Percentiles rank a stretch among this genome's conserved stretches.
Conservation (phyloP, 2,329 filamentous ascomycete genomes). For the Pseudopyricularia javanii region DNA sequence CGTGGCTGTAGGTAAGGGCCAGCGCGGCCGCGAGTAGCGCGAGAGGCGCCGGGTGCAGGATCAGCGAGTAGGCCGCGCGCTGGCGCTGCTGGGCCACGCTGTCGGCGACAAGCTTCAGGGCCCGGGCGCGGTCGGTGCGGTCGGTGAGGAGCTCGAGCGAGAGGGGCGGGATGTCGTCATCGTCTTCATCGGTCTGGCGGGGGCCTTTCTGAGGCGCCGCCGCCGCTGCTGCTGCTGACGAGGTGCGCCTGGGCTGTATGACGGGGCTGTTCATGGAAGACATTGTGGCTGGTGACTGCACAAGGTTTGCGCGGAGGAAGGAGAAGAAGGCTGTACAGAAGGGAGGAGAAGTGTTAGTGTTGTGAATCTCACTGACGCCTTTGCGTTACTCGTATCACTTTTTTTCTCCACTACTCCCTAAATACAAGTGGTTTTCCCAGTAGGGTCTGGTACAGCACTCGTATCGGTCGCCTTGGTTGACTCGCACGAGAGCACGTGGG, state of each 20-base stretch:
- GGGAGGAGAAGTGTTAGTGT: background rate
- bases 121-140: conserved; percentile 50
- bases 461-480: no score
- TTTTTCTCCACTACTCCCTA: no score
- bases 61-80: conserved; percentile 47
- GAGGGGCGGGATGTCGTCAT: conserved; percentile 46
- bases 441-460: no score
- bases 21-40: conserved; percentile 31
- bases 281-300: conserved; percentile 48
- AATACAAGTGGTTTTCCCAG: no score
- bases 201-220: conserved; percentile 17
- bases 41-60: conserved; percentile 48
- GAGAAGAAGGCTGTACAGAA: conserved; percentile 61
- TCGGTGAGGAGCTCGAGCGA: conserved; percentile 43
- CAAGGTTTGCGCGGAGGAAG: conserved; percentile 69
- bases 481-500: no score
- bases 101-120: conserved; percentile 65
- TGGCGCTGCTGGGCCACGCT: conserved; percentile 75
- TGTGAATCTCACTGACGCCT: background rate
- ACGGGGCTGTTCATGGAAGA: conserved; percentile 55
- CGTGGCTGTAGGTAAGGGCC: conserved; percentile 30
- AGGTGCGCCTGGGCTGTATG: conserved; percentile 37
- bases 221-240: conserved; percentile 8
- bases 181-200: conserved; percentile 18
- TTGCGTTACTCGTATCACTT: background rate